These are phyloP conservation scores for Leptographium galeiforme DNA, from an alignment of 2,329 filamentous ascomycete genomes.

Conservation along the genomic window DNA sequence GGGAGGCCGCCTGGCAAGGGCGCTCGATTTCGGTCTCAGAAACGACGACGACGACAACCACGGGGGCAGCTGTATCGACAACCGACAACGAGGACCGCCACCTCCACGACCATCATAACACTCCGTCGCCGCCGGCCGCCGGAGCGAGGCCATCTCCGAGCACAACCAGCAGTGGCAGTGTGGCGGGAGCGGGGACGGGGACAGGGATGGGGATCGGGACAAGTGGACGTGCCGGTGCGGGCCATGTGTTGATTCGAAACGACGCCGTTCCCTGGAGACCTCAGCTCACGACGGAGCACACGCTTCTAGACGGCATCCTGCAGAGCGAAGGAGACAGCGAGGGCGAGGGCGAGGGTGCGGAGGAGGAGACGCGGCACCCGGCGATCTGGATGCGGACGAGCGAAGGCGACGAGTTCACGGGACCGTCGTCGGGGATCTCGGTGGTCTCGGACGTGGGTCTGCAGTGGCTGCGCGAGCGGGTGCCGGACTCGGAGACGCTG, in stretches of 20 bases:
- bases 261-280: background rate
- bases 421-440: constrained; percentile 4
- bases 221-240: background rate
- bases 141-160: background rate
- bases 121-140: background rate
- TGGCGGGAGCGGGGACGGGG: background rate
- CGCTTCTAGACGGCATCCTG: background rate
- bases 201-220: background rate
- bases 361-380: background rate
- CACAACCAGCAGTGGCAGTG: background rate
- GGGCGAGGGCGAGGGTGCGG: background rate
- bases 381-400: constrained; percentile 3
- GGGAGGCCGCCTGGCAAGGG: background rate
- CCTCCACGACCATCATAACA: background rate
- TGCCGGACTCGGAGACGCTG: constrained; percentile 1
- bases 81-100: background rate
- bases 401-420: constrained; percentile 5
- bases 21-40: background rate
- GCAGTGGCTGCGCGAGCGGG: constrained; percentile 17
- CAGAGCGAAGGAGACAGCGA: background rate
- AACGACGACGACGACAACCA: background rate
- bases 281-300: background rate
- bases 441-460: constrained; percentile 11
- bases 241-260: background rate
- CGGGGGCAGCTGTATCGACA: background rate